Evolutionary conservation across 495 filamentous ascomycete genomes (phyloP).

Genomic region (Xylaria grammica): DNA sequence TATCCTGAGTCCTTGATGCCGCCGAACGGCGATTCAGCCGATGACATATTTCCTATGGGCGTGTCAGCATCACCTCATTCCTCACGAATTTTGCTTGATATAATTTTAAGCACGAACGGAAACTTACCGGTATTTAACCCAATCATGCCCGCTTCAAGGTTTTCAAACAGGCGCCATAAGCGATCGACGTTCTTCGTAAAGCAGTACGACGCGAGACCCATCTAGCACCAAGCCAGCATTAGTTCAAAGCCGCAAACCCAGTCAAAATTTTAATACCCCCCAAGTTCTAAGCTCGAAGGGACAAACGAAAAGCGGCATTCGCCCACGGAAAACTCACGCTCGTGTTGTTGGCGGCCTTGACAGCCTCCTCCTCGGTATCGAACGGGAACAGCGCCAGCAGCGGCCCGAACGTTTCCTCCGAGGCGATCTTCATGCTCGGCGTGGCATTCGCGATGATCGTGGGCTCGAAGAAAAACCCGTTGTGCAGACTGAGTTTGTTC

Average conservation of each 20-base stretch:
- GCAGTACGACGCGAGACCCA: constrained; percentile 73
- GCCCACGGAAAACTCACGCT: constrained; percentile 39
- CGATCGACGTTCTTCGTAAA: constrained; percentile 78
- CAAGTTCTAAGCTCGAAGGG: too few relatives aligned
- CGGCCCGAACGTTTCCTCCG: constrained; percentile 75
- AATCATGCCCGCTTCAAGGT: constrained; percentile 78
- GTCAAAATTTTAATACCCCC: too few relatives aligned
- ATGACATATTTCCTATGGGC: constrained; percentile 60
- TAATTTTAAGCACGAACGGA: neutral
- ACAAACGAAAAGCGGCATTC: neutral
- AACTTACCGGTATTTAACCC: constrained; percentile 67
- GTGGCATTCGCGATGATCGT: constrained; percentile 69
- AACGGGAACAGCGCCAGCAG: constrained; percentile 71
- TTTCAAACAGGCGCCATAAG: constrained; percentile 73
- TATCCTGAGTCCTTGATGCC: constrained; percentile 79
- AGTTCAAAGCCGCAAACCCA: neutral
- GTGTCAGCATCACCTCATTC: neutral
- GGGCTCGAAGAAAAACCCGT: constrained; percentile 75
- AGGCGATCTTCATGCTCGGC: constrained; percentile 66
- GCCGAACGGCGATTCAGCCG: constrained; percentile 75
- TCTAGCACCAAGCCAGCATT: constrained; percentile 33
- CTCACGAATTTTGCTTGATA: neutral
- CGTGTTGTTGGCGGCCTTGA: constrained; percentile 66
- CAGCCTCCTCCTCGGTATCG: constrained; percentile 71
- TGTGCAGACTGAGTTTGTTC: constrained; percentile 34